A percentile compares a stretch with the other conserved stretches of the same genome.
Evolutionary conservation across 306 rosid genomes (phyloP).

Genomic region (Prunus mira): DNA sequence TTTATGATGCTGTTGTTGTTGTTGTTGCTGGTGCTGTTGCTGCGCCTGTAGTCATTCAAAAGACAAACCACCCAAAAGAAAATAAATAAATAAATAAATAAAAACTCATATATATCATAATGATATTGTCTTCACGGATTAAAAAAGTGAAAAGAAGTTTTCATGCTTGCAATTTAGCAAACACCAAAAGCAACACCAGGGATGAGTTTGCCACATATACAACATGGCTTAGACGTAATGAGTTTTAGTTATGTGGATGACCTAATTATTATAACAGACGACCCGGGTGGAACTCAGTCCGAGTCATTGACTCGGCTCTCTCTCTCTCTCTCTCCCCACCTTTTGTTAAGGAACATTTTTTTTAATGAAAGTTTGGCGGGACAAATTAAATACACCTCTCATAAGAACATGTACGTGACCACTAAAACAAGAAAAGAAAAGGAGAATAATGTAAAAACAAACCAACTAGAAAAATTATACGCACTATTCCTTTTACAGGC

Average conservation of each 20-base stretch:
- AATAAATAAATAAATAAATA: slow-evolving; percentile 14
- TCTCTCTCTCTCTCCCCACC: background rate
- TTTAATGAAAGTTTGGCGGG: background rate
- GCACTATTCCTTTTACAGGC: background rate
- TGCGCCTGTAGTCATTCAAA: slow-evolving; percentile 42
- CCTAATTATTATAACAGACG: background rate
- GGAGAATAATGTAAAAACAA: background rate
- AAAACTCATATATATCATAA: slow-evolving; percentile 14
- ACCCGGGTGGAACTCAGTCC: background rate
- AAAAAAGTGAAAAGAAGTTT: slow-evolving; percentile 41
- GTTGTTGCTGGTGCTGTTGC: slow-evolving; percentile 18
- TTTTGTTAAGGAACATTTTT: background rate
- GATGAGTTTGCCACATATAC: background rate
- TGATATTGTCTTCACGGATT: slow-evolving; percentile 43
- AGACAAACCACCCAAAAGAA: slow-evolving; percentile 16
- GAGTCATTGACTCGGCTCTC: background rate
- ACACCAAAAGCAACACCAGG: slow-evolving; percentile 24
- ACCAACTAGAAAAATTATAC: background rate
- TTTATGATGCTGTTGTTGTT: slow-evolving; percentile 69
- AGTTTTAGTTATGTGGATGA: background rate
- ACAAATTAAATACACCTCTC: background rate
- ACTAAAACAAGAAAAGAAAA: background rate
- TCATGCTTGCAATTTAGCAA: slow-evolving; percentile 35
- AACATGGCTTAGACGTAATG: background rate
- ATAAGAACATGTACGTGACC: background rate